Evolutionary conservation across 495 filamentous ascomycete species (phyloP).

Genomic region (Gamarada debralockiae): DNA sequence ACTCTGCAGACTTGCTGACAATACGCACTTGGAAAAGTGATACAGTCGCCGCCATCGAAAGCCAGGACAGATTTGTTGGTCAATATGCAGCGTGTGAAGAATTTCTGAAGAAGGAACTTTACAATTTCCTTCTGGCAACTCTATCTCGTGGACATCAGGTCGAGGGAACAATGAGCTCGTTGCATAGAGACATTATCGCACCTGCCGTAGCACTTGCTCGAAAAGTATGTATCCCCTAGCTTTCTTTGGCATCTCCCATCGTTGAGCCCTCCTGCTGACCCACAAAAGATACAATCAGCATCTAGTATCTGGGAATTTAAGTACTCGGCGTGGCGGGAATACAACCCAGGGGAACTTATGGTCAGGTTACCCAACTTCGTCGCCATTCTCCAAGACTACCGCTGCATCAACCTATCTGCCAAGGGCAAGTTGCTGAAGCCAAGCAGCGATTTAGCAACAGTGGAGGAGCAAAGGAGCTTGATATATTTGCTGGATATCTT

Average conservation of each 20-base stretch:
- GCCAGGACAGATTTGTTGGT: conserved; percentile 15
- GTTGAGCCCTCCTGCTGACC: neutral
- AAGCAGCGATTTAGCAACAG: neutral
- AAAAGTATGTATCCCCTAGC: conserved; percentile 2
- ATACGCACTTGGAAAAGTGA: conserved; percentile 31
- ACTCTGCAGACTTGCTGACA: conserved; percentile 28
- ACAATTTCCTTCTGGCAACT: conserved; percentile 15
- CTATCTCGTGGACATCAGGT: conserved; percentile 9
- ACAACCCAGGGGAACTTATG: neutral
- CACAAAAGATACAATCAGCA: conserved; percentile 27
- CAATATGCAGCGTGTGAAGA: conserved; percentile 5
- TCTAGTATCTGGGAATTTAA: conserved; percentile 8
- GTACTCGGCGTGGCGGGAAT: neutral
- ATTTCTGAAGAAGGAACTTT: conserved; percentile 9
- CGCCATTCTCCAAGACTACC: neutral
- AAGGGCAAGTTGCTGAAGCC: neutral
- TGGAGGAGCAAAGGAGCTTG: neutral
- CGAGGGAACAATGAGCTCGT: conserved; percentile 11
- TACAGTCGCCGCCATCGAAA: conserved; percentile 26
- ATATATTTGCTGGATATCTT: neutral
- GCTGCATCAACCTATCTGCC: neutral
- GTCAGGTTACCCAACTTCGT: neutral
- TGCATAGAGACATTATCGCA: conserved; percentile 13
- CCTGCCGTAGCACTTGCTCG: conserved; percentile 27
- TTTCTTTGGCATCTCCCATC: conserved; percentile 21